Evolutionary conservation across 1,139 yeast species (phyloP), one percentile per base, ranked within the genome.

Genomic region (Williopsis jadinii): DNA sequence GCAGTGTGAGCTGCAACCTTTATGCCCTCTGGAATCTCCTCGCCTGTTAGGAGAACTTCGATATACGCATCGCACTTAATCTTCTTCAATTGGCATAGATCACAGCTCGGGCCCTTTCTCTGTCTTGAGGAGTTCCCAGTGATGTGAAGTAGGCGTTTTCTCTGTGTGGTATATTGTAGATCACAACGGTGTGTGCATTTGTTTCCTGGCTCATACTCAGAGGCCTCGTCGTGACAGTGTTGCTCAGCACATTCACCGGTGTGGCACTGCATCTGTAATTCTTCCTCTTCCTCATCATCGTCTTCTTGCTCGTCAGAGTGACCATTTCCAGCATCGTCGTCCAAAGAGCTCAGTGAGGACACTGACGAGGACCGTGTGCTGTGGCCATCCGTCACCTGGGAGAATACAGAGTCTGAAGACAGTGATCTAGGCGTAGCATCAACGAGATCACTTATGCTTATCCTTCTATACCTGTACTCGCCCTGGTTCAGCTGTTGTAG

Each of bases 41-140:
- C 11, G 32, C 12, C 32, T 9, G 14, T 13, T 15, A 15, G 4
- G 10, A 12, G 12, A 9, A 60, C 61, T 42, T 50, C 60, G 11
- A 81, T 77, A 50, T 73, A 80, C 2, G 90, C 86, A 55, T 82
- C 80, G 61, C 92, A 83, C 60, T 80, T 83, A 45, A 81, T 84
- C 60, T 83, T 83, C 46, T 86, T 70, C n/a, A 73, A 58, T 40
- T 88, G 67, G 58, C 92, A 83, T 35, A 75, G 66, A 58, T 83
- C 90, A 61, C 92, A 83, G 38, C 84, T 77, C 9, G 90, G 90
- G 0, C 92, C 90, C 19, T 76, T 67, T 46, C 92, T 64, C 60
- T 83, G 90, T 50, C 84, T 60, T 71, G 70, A 57, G 9, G 48
- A 45, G 28, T 37, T 40, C 3, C 48, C 48, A 1, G 48, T 45